Percentiles rank a stretch among this genome's conserved stretches.
phyloP scores from a whole-genome alignment of 345 rosid genomes.

The Melastoma malabathricum region DNA sequence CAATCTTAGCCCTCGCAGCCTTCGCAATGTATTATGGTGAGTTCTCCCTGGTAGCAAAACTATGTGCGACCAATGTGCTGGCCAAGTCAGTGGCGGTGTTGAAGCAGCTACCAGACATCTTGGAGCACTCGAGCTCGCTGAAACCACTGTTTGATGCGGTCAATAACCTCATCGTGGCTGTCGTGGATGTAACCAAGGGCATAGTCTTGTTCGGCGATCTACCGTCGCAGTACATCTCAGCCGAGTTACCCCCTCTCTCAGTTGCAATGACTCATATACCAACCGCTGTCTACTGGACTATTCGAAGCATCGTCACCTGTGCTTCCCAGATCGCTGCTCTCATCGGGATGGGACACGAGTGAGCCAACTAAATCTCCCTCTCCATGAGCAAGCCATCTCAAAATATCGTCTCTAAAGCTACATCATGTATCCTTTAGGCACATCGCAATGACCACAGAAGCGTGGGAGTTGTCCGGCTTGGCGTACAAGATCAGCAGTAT shows the following conservation, averaged over 20 bases:
- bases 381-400: background rate
- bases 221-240: slow-evolving; percentile 27
- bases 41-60: slow-evolving; percentile 23
- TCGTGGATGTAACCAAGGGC: slow-evolving; percentile 44
- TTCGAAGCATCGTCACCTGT: slow-evolving; percentile 37
- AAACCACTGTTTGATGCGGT: slow-evolving; percentile 34
- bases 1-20: slow-evolving; percentile 35
- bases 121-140: slow-evolving; percentile 13
- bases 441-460: slow-evolving; percentile 22
- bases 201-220: slow-evolving; percentile 30
- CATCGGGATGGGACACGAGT: slow-evolving; percentile 33
- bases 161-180: slow-evolving; percentile 23
- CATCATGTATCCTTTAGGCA: slow-evolving; percentile 12
- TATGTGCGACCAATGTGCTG: slow-evolving; percentile 15
- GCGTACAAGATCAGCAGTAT: slow-evolving; percentile 29
- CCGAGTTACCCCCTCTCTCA: slow-evolving; percentile 20
- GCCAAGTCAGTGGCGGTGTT: slow-evolving; percentile 32
- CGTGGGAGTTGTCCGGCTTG: slow-evolving; percentile 40
- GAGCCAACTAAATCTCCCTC: slow-evolving; percentile 2
- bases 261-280: slow-evolving; percentile 33
- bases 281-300: slow-evolving; percentile 38
- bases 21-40: slow-evolving; percentile 34
- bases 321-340: slow-evolving; percentile 26
- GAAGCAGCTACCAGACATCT: slow-evolving; percentile 27
- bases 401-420: too few relatives aligned